These are phyloP conservation scores for Kwoniella newhampshirensis DNA, from an alignment of 768 basidiomycete species.

Conservation along the genomic window DNA sequence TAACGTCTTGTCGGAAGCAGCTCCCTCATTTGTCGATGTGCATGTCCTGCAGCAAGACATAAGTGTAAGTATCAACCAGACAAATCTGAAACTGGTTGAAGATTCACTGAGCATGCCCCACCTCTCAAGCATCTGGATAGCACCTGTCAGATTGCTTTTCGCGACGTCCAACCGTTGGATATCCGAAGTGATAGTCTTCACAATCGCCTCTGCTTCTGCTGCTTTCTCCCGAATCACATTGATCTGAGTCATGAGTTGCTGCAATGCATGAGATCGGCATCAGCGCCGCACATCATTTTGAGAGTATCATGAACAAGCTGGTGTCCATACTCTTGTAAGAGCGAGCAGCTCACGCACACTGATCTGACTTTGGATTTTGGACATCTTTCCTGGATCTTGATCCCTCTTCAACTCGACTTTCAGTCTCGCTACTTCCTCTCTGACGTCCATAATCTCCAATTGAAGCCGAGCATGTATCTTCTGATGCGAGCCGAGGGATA, in stretches of 20 bases:
- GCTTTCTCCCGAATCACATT: constrained; percentile 94
- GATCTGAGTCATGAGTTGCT: constrained; percentile 95
- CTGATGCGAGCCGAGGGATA: constrained; percentile 70
- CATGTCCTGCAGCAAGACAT: constrained; percentile 64
- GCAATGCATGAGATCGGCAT: constrained; percentile 2
- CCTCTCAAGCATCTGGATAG: constrained; percentile 85
- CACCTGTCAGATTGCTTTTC: constrained; percentile 84
- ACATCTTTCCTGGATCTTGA: constrained; percentile 87
- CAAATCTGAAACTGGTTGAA: constrained; percentile 50
- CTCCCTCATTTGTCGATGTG: constrained; percentile 74
- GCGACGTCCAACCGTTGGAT: constrained; percentile 91
- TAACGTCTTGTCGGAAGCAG: constrained; percentile 77
- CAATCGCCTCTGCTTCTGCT: constrained; percentile 93
- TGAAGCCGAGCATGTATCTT: constrained; percentile 68
- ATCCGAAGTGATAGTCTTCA: constrained; percentile 90
- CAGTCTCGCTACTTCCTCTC: constrained; percentile 69
- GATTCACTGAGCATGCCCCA: constrained; percentile 92
- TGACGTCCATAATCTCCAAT: constrained; percentile 68
- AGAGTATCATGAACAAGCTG: not conserved
- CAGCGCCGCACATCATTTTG: constrained; percentile 3
- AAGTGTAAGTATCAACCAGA: constrained; percentile 4
- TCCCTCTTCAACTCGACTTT: constrained; percentile 67
- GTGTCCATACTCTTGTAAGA: not conserved
- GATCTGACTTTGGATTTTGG: constrained; percentile 91
- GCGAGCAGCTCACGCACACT: constrained; percentile 61